phyloP scores from a whole-genome alignment of 352 stramenopile genomes.

The Phytophthora cryptogea region DNA sequence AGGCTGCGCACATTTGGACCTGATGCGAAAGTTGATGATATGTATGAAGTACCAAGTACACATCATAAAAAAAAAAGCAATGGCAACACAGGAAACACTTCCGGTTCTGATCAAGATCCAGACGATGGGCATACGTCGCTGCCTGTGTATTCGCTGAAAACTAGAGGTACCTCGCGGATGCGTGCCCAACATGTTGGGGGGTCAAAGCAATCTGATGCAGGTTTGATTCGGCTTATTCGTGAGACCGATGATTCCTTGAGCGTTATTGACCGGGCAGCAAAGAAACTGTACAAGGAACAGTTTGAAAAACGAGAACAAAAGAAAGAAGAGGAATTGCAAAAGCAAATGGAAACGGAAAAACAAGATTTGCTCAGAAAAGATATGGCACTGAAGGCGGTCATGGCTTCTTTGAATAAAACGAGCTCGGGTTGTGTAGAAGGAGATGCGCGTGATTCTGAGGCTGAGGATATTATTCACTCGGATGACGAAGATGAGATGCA shows the following conservation, averaged over 20 bases:
- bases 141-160: not conserved
- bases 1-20: conserved; percentile 7
- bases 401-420: conserved; percentile 30
- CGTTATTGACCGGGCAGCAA: conserved; percentile 60
- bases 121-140: not conserved
- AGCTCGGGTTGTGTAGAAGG: not conserved
- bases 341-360: conserved; percentile 30
- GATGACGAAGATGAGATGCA: conserved; percentile 1
- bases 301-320: conserved; percentile 20
- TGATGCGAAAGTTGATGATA: not conserved
- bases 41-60: not conserved
- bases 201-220: conserved; percentile 14
- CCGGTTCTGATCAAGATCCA: conserved; percentile 7
- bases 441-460: conserved; percentile 1
- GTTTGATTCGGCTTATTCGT: conserved; percentile 48
- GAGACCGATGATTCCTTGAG: conserved; percentile 78
- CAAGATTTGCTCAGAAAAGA: conserved; percentile 26
- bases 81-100: conserved; percentile 1
- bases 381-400: conserved; percentile 33
- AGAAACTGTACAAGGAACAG: conserved; percentile 56
- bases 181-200: not conserved
- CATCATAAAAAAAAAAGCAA: not conserved
- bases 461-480: conserved; percentile 6
- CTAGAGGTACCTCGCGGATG: not conserved
- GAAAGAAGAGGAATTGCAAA: conserved; percentile 24